A percentile compares a stretch with the other conserved stretches of the same genome.
phyloP scores from a whole-genome alignment of 2,329 filamentous ascomycete genomes.

The Colletotrichum sansevieriae region DNA sequence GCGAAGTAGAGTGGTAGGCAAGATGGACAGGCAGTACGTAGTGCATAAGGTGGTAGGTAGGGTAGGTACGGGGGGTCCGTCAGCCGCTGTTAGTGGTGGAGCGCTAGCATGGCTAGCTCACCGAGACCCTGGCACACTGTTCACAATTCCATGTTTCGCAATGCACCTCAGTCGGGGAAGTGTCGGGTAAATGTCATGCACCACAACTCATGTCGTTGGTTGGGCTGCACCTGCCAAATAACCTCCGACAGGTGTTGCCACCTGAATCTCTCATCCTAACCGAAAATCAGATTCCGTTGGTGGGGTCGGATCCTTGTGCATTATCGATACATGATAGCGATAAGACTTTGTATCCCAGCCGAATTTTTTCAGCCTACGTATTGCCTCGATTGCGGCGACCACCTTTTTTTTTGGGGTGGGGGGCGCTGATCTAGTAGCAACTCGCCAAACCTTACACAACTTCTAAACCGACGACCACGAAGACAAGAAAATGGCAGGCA shows the following conservation, averaged over 20 bases:
- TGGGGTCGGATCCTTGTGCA: constrained; percentile 11
- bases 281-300: constrained; percentile 19
- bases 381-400: constrained; percentile 3
- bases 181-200: constrained; percentile 38
- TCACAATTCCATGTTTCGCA: constrained; percentile 41
- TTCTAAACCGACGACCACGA: constrained; percentile 24
- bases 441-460: constrained; percentile 17
- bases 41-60: constrained; percentile 19
- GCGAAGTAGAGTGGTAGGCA: neutral
- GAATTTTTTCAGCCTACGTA: constrained; percentile 33
- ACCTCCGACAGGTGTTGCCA: constrained; percentile 16
- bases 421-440: constrained; percentile 10
- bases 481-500: constrained; percentile 53
- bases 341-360: constrained; percentile 22
- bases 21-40: constrained; percentile 12
- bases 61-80: constrained; percentile 33
- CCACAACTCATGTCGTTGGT: constrained; percentile 13
- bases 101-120: constrained; percentile 36
- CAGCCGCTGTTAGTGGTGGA: constrained; percentile 40
- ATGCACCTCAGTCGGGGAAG: constrained; percentile 37
- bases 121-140: constrained; percentile 39
- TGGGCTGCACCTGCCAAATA: neutral
- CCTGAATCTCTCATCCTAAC: constrained; percentile 9
- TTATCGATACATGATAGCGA: constrained; percentile 43
- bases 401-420: constrained; percentile 23